Evolutionary conservation across 2,329 filamentous ascomycete genomes (phyloP).

Genomic region (Alternaria triticimaculans): DNA sequence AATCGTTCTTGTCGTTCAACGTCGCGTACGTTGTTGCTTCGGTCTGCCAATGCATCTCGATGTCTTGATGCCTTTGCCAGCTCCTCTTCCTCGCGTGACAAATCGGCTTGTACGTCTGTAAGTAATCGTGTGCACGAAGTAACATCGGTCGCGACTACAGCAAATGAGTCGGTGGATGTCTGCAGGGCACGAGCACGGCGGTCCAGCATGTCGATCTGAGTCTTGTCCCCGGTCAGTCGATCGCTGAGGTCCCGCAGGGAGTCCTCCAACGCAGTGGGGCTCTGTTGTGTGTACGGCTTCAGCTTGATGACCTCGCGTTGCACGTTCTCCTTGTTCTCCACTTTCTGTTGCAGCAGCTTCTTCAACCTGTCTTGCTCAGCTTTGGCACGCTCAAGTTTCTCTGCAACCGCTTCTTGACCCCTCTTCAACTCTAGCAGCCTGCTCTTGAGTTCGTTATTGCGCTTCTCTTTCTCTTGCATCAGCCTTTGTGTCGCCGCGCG

Average conservation of each 20-base stretch:
- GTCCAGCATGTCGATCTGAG: constrained; percentile 86
- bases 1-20: constrained; percentile 88
- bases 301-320: constrained; percentile 89
- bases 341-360: constrained; percentile 72
- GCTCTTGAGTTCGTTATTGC: constrained; percentile 87
- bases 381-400: constrained; percentile 83
- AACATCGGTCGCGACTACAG: constrained; percentile 83
- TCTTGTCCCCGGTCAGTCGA: constrained; percentile 77
- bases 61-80: constrained; percentile 79
- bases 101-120: constrained; percentile 83
- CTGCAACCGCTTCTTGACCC: constrained; percentile 81
- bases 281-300: constrained; percentile 89
- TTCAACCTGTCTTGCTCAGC: constrained; percentile 80
- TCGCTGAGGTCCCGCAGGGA: constrained; percentile 82
- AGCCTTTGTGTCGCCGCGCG: constrained; percentile 80
- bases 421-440: constrained; percentile 79
- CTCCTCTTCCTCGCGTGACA: constrained; percentile 91
- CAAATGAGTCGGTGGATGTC: constrained; percentile 89
- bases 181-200: constrained; percentile 87
- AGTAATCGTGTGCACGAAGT: constrained; percentile 86
- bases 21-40: constrained; percentile 87
- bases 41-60: constrained; percentile 84
- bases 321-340: constrained; percentile 71
- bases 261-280: constrained; percentile 80
- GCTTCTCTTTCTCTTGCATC: constrained; percentile 81